Conservation (phyloP, 805 yeast genomes). For the Kuraishia floccosa region DNA sequence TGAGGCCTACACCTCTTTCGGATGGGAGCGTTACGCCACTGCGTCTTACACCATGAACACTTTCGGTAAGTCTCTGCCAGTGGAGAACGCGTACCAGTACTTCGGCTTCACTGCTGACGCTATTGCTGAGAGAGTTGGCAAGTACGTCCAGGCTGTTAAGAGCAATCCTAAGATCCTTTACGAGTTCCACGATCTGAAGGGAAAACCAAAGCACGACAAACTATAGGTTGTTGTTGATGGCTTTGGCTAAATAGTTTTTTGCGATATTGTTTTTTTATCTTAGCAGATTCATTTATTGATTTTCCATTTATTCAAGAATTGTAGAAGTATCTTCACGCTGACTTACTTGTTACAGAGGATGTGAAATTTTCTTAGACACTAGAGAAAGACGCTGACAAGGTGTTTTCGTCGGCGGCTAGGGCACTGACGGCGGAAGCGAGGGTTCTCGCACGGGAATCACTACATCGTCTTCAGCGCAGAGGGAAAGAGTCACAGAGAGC, state of each 20-base stretch:
- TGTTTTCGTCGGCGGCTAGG: no score
- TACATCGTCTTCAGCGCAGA: no score
- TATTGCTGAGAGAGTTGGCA: constrained; percentile 14
- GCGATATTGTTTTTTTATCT: not conserved
- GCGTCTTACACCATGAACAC: constrained; percentile 21
- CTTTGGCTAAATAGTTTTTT: not conserved
- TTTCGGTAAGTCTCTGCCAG: constrained; percentile 23
- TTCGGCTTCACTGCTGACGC: constrained; percentile 17
- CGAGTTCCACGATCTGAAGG: constrained; percentile 5
- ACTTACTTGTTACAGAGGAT: no score
- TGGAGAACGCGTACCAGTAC: constrained; percentile 16
- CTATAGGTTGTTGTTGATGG: not conserved
- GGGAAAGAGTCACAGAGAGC: no score
- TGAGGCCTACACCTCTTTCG: constrained; percentile 21
- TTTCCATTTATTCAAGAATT: no score
- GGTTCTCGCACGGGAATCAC: no score
- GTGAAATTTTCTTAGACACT: no score
- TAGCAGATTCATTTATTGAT: not conserved
- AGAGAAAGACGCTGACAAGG: no score
- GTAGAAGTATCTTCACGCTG: no score
- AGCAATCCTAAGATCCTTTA: constrained; percentile 5
- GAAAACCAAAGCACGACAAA: constrained; percentile 6
- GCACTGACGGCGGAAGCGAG: no score
- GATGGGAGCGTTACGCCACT: constrained; percentile 24
- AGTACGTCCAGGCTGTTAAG: constrained; percentile 7